A percentile compares a stretch with the other conserved stretches of the same genome.
phyloP scores from a whole-genome alignment of 108 stramenopile genomes.

The Skeletonema tropicum region DNA sequence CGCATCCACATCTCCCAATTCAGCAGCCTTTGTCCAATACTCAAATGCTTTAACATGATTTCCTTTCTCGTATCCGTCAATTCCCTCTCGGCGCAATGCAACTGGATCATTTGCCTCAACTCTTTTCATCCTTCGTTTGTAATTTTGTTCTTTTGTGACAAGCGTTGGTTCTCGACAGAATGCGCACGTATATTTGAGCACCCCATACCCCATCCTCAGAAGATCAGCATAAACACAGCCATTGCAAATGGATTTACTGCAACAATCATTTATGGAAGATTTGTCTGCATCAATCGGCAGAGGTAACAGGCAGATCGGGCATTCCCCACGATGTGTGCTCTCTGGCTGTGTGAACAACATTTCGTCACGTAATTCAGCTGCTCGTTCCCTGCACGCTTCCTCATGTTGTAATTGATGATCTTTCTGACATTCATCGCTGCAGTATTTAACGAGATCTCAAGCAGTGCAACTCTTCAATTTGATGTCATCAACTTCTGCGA shows the following conservation, averaged over 20 bases:
- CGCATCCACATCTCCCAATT: background rate
- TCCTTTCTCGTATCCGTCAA: background rate
- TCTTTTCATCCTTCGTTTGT: background rate
- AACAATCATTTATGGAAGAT: background rate
- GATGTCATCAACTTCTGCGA: no score
- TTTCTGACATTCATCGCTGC: no score
- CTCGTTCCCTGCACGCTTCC: background rate
- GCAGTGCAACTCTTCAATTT: no score
- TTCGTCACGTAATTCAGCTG: background rate
- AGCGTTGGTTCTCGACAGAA: no score
- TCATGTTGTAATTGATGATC: no score
- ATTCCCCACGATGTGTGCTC: background rate
- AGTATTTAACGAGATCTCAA: no score
- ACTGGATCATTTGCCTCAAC: slow-evolving; percentile 3
- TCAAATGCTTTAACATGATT: background rate
- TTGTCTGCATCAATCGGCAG: background rate
- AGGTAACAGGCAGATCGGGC: background rate
- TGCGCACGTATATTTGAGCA: no score
- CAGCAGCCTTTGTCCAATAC: slow-evolving; percentile 6
- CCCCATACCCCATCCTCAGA: no score
- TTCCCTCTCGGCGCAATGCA: background rate
- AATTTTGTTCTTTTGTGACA: background rate
- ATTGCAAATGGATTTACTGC: background rate
- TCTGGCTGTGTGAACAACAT: background rate
- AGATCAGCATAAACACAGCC: background rate